Percentiles rank a stretch among this genome's conserved stretches.
Evolutionary conservation across 805 yeast genomes (phyloP).

Genomic region (Debaryomyces tyrocola): DNA sequence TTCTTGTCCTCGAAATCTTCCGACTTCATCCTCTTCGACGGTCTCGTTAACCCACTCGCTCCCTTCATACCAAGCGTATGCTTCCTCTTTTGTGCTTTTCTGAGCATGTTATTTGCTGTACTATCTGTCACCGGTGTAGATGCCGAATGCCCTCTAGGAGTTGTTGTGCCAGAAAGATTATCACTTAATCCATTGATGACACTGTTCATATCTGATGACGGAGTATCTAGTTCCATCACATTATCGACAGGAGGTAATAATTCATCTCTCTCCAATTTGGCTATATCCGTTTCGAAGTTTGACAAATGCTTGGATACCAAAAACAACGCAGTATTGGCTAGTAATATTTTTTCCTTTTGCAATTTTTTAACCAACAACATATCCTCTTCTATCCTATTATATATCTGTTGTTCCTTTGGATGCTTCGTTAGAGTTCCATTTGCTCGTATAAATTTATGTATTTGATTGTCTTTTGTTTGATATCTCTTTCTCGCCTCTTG

Average conservation of each 20-base stretch:
- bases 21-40: constrained; percentile 19
- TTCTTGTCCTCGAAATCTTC: constrained; percentile 22
- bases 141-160: constrained; percentile 25
- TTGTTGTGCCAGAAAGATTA: constrained; percentile 26
- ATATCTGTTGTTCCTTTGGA: constrained; percentile 74
- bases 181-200: constrained; percentile 20
- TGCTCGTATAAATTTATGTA: constrained; percentile 79
- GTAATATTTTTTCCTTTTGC: constrained; percentile 74
- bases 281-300: constrained; percentile 73
- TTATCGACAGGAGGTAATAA: constrained; percentile 58
- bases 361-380: constrained; percentile 56
- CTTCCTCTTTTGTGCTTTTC: constrained; percentile 27
- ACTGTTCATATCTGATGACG: constrained; percentile 11
- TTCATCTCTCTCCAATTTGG: constrained; percentile 78
- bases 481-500: constrained; percentile 67
- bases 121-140: constrained; percentile 15
- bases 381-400: constrained; percentile 67
- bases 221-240: constrained; percentile 20
- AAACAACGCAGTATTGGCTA: constrained; percentile 83
- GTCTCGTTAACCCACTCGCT: constrained; percentile 10
- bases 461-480: constrained; percentile 69
- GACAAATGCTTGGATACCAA: constrained; percentile 72
- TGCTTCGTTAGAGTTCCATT: constrained; percentile 79
- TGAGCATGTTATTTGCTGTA: constrained; percentile 8
- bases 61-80: constrained; percentile 10